These are phyloP conservation scores for Trapa bicornis DNA, from an alignment of 345 rosid species.

Conservation along the genomic window DNA sequence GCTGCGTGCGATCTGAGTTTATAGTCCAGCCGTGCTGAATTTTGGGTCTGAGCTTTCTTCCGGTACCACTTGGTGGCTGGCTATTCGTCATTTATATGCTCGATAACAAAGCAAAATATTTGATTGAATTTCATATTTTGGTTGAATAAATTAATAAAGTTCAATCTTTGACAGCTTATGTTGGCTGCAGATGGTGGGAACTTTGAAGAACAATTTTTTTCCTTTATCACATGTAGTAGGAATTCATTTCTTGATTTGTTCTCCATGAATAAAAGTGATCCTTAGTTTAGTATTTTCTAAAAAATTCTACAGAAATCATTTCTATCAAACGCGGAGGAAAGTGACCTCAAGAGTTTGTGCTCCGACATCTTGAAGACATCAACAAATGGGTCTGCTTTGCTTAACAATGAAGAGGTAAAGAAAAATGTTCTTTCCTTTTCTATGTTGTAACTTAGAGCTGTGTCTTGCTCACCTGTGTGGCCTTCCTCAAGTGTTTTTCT, in stretches of 20 bases:
- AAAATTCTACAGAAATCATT: slow-evolving; percentile 25
- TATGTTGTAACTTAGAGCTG: background rate
- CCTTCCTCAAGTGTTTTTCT: slow-evolving; percentile 6
- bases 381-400: slow-evolving; percentile 22
- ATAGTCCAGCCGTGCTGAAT: too few relatives aligned
- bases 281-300: slow-evolving; percentile 1
- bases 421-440: background rate
- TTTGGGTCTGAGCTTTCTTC: background rate
- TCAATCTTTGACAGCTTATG: background rate
- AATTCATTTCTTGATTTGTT: background rate
- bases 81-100: background rate
- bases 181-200: background rate
- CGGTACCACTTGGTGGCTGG: background rate
- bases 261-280: background rate
- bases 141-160: background rate
- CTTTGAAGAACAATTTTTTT: too few relatives aligned
- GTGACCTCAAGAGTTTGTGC: slow-evolving; percentile 41
- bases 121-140: background rate
- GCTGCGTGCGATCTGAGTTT: too few relatives aligned
- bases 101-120: background rate
- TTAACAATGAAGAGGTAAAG: slow-evolving; percentile 39
- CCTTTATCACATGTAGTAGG: background rate
- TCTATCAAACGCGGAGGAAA: slow-evolving; percentile 16
- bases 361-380: slow-evolving; percentile 35
- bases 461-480: background rate